These are phyloP conservation scores for Caryopteris hybrid DNA, from an alignment of 305 asterid genomes.

Conservation along the genomic window DNA sequence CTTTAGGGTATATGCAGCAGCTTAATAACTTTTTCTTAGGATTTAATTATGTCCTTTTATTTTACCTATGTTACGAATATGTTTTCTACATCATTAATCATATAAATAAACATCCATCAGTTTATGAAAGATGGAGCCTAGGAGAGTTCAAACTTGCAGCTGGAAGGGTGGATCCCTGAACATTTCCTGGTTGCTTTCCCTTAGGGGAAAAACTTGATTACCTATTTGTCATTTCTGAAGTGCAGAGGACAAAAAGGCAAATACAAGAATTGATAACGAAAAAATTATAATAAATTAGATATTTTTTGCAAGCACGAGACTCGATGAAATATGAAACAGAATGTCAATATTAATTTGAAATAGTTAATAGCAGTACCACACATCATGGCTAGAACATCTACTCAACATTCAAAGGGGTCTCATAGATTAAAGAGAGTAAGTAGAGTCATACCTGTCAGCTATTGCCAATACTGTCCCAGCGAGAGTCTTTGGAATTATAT, in stretches of 20 bases:
- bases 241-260: background rate
- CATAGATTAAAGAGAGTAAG: constrained; percentile 7
- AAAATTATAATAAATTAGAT: background rate
- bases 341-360: background rate
- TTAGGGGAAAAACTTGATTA: background rate
- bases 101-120: background rate
- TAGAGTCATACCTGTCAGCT: constrained; percentile 64
- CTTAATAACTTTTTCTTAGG: background rate
- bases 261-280: background rate
- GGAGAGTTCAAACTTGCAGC: background rate
- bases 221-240: constrained; percentile 10
- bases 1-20: background rate
- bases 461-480: constrained; percentile 81
- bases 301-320: background rate
- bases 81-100: background rate
- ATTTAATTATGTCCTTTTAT: background rate
- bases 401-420: background rate
- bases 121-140: background rate
- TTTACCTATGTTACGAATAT: background rate
- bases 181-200: background rate
- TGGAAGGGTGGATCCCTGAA: background rate
- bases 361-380: background rate
- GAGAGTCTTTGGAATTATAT: constrained; percentile 77
- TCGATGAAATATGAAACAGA: background rate
- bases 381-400: background rate